phyloP scores from a whole-genome alignment of 257 asterid species.

The Verbena officinalis region DNA sequence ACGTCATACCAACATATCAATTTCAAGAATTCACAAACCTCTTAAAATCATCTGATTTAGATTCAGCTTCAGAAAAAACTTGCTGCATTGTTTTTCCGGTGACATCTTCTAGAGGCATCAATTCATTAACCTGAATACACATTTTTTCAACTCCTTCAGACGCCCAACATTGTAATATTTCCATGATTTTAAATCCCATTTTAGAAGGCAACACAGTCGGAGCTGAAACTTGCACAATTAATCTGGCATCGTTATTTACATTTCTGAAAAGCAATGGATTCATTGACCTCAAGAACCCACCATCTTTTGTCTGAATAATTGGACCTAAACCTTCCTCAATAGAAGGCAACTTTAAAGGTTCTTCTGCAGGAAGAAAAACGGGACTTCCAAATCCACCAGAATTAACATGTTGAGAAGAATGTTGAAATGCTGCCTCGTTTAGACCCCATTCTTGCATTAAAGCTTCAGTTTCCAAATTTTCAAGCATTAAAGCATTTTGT shows the following conservation, averaged over 20 bases:
- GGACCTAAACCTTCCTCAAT: constrained; percentile 75
- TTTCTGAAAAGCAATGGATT: constrained; percentile 64
- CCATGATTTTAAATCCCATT: constrained; percentile 61
- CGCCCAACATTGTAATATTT: constrained; percentile 69
- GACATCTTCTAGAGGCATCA: constrained; percentile 80
- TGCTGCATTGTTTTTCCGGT: constrained; percentile 72
- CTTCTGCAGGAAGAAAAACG: constrained; percentile 59
- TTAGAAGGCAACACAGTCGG: constrained; percentile 67
- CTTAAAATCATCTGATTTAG: constrained; percentile 32
- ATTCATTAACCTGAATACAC: constrained; percentile 51
- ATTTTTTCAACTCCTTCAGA: constrained; percentile 65
- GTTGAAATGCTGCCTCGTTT: constrained; percentile 61
- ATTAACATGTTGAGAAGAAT: constrained; percentile 49
- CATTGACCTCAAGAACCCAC: constrained; percentile 73
- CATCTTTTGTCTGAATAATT: constrained; percentile 36
- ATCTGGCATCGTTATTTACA: constrained; percentile 70
- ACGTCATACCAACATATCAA: constrained; percentile 3
- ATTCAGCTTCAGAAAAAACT: constrained; percentile 48
- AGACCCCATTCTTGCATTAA: constrained; percentile 83
- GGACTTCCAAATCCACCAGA: constrained; percentile 97
- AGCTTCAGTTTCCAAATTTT: constrained; percentile 77
- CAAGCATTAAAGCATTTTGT: constrained; percentile 65
- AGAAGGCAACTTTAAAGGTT: constrained; percentile 42
- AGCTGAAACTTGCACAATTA: constrained; percentile 72
- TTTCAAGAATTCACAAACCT: constrained; percentile 54